Conservation (phyloP, 2,329 filamentous ascomycete species). For the Coleophoma eucalyptorum region DNA sequence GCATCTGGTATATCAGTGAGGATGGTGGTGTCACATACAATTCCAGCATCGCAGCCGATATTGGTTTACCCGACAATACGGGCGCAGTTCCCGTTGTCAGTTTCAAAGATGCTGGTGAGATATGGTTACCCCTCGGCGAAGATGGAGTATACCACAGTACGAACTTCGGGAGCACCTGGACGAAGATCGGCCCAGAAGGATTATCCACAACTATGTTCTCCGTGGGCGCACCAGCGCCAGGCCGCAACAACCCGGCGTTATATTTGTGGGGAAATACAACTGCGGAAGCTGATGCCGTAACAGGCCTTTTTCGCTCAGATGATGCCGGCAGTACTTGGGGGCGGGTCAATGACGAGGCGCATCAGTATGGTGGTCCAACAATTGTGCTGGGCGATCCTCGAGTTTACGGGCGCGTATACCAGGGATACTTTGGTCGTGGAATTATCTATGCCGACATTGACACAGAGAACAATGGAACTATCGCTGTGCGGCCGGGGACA, state of each 20-base stretch:
- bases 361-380: constrained; percentile 9
- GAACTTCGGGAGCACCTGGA: constrained; percentile 6
- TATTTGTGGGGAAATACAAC: constrained; percentile 6
- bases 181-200: constrained; percentile 3
- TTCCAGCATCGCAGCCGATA: constrained; percentile 3
- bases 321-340: constrained; percentile 78
- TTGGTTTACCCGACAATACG: constrained; percentile 6
- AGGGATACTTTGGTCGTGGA: constrained; percentile 9
- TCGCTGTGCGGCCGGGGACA: constrained; percentile 1
- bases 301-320: constrained; percentile 62
- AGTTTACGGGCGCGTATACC: constrained; percentile 10
- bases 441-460: constrained; percentile 12
- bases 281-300: background rate
- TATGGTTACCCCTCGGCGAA: constrained; percentile 10
- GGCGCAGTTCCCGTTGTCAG: constrained; percentile 6
- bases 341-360: constrained; percentile 45
- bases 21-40: constrained; percentile 10
- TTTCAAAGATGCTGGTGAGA: constrained; percentile 8
- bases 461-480: background rate
- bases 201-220: constrained; percentile 6
- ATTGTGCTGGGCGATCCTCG: constrained; percentile 8
- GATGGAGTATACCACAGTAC: constrained; percentile 8
- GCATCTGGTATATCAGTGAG: constrained; percentile 8
- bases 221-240: constrained; percentile 7
- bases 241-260: constrained; percentile 3